Conservation (phyloP, 192 early-diverging fungal species). For the Entophlyctis helioformis region DNA sequence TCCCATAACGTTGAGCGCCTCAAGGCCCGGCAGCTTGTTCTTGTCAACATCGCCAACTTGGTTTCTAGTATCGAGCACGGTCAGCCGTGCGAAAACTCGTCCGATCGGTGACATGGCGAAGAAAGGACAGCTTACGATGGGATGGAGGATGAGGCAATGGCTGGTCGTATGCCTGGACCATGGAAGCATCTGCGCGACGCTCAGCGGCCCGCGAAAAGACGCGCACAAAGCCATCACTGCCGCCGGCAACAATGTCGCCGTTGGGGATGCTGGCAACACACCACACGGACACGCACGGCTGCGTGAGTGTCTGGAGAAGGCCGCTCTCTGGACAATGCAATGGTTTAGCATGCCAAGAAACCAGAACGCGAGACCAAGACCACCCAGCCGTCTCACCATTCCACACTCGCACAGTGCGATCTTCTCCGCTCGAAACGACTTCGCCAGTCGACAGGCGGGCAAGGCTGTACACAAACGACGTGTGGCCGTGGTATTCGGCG, state of each 20-base stretch:
- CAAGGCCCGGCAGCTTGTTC: slow-evolving; percentile 63
- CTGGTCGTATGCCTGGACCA: slow-evolving; percentile 14
- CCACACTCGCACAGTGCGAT: slow-evolving; percentile 82
- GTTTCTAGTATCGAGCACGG: slow-evolving; percentile 24
- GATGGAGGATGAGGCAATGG: slow-evolving; percentile 13
- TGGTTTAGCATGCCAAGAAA: background rate
- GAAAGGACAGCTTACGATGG: no score
- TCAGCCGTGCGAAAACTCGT: no score
- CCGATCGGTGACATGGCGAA: no score
- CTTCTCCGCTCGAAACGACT: slow-evolving; percentile 87
- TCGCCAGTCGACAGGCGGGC: slow-evolving; percentile 58
- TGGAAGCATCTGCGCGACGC: slow-evolving; percentile 39
- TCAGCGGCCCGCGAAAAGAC: slow-evolving; percentile 61
- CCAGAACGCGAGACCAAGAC: background rate
- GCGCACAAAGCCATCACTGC: slow-evolving; percentile 70
- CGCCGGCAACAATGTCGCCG: slow-evolving; percentile 73
- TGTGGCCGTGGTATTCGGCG: slow-evolving; percentile 71
- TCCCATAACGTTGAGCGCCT: slow-evolving; percentile 53
- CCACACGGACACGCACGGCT: slow-evolving; percentile 92
- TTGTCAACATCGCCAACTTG: slow-evolving; percentile 78
- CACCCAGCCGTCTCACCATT: slow-evolving; percentile 25
- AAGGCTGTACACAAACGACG: slow-evolving; percentile 85
- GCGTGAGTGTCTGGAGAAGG: slow-evolving; percentile 67
- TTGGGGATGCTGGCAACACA: slow-evolving; percentile 62
- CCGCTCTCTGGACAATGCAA: slow-evolving; percentile 29